These are phyloP conservation scores for Lasiosphaeria miniovina DNA, from an alignment of 495 filamentous ascomycete genomes.

Conservation along the genomic window DNA sequence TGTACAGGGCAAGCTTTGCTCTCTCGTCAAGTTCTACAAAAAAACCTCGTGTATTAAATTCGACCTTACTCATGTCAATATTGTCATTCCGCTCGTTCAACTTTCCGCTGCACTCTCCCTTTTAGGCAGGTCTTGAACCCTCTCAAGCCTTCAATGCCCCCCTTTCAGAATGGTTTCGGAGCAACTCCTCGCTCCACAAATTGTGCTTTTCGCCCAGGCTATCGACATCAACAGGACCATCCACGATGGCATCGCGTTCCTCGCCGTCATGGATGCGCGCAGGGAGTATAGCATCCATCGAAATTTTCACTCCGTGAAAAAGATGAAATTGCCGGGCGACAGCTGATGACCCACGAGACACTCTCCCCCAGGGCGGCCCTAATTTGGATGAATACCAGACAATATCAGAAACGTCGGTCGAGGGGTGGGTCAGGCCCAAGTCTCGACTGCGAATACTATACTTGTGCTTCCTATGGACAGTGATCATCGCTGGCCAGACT, in stretches of 20 bases:
- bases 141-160: background rate
- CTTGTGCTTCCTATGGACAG: background rate
- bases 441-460: background rate
- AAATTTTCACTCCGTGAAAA: background rate
- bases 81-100: too few relatives aligned
- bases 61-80: too few relatives aligned
- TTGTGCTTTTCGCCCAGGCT: background rate
- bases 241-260: background rate
- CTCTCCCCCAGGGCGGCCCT: background rate
- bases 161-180: background rate
- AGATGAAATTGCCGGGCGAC: background rate
- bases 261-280: background rate
- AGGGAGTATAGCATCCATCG: background rate
- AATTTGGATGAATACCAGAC: conserved; percentile 4
- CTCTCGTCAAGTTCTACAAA: too few relatives aligned
- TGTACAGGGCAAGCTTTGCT: too few relatives aligned
- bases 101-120: too few relatives aligned
- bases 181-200: background rate
- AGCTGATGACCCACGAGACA: background rate
- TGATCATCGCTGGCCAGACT: too few relatives aligned
- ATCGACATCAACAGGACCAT: conserved; percentile 1
- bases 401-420: background rate
- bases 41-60: too few relatives aligned
- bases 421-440: background rate
- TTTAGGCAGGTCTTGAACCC: too few relatives aligned